Percentiles rank a stretch among this genome's conserved stretches.
These are phyloP conservation scores for Vanderwaltozyma tropicalis DNA, from an alignment of 805 yeast genomes.

Conservation along the genomic window DNA sequence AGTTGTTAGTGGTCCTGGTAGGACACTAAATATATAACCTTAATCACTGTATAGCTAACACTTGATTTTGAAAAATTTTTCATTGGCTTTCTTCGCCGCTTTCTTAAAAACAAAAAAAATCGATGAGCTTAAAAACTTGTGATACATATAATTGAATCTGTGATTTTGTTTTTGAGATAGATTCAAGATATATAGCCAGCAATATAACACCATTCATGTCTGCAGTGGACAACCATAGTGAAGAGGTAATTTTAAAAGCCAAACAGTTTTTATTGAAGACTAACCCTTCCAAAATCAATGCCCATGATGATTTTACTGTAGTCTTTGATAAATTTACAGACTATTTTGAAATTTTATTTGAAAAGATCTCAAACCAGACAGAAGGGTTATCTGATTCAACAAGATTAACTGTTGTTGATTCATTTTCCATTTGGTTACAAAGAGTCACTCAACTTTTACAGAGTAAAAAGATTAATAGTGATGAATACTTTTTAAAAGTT, in stretches of 20 bases:
- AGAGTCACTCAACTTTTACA: slow-evolving; percentile 38
- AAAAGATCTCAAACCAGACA: slow-evolving; percentile 3
- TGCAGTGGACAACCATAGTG: not conserved
- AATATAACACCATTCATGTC: not conserved
- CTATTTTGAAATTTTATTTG: slow-evolving; percentile 3
- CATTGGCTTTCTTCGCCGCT: not conserved
- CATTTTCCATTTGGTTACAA: slow-evolving; percentile 54
- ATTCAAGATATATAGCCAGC: no score
- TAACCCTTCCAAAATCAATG: slow-evolving; percentile 8
- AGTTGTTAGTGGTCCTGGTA: no score
- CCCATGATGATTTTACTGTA: slow-evolving; percentile 1
- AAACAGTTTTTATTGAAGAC: slow-evolving; percentile 7
- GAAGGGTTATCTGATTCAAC: slow-evolving; percentile 6
- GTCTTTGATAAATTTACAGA: slow-evolving; percentile 1
- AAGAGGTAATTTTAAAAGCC: not conserved
- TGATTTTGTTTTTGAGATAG: no score
- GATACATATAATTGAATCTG: no score
- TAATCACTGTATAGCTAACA: no score
- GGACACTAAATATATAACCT: no score
- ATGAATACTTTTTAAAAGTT: slow-evolving; percentile 5
- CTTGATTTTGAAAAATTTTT: no score
- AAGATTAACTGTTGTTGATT: slow-evolving; percentile 41
- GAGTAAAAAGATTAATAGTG: slow-evolving; percentile 12
- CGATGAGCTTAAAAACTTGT: not conserved
- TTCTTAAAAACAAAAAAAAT: not conserved